These are phyloP conservation scores for Asterophora parasitica DNA, from an alignment of 768 basidiomycete genomes.

Conservation along the genomic window DNA sequence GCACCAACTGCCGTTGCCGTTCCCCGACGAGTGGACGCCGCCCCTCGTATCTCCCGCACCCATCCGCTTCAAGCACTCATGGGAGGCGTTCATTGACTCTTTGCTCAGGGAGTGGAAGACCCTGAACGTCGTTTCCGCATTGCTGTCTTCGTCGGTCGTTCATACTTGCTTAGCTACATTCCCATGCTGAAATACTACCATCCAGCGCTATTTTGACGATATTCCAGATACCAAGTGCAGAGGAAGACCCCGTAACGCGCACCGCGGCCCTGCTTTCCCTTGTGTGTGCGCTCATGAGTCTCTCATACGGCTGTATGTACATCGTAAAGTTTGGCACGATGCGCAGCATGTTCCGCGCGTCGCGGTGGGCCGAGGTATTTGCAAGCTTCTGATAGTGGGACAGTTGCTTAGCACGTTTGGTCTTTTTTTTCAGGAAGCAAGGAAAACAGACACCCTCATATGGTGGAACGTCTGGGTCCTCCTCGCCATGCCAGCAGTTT, in stretches of 20 bases:
- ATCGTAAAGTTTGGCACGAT: slow-evolving; percentile 57
- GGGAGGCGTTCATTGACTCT: slow-evolving; percentile 18
- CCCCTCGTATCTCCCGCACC: slow-evolving; percentile 58
- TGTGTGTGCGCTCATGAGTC: slow-evolving; percentile 51
- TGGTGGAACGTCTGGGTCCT: slow-evolving; percentile 62
- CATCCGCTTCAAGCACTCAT: slow-evolving; percentile 47
- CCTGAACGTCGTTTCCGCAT: slow-evolving; percentile 17
- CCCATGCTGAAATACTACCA: background rate
- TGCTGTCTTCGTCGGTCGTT: slow-evolving; percentile 16
- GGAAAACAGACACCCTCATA: slow-evolving; percentile 24
- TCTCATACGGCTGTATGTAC: slow-evolving; percentile 56
- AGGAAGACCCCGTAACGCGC: slow-evolving; percentile 45
- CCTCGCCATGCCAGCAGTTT: slow-evolving; percentile 59
- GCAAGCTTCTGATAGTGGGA: background rate
- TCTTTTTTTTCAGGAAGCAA: slow-evolving; percentile 47
- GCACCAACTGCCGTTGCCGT: slow-evolving; percentile 30
- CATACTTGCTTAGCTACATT: too few species aligned
- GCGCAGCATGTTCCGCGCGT: slow-evolving; percentile 57
- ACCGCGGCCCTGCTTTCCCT: slow-evolving; percentile 51
- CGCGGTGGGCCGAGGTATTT: slow-evolving; percentile 54
- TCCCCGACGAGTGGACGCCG: slow-evolving; percentile 51
- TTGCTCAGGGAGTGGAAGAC: slow-evolving; percentile 19
- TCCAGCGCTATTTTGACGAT: slow-evolving; percentile 19
- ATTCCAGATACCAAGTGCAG: slow-evolving; percentile 28
- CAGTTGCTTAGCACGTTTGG: too few species aligned